Evolutionary conservation across 768 basidiomycete genomes (phyloP).

Genomic region (Cubamyces lactineus): DNA sequence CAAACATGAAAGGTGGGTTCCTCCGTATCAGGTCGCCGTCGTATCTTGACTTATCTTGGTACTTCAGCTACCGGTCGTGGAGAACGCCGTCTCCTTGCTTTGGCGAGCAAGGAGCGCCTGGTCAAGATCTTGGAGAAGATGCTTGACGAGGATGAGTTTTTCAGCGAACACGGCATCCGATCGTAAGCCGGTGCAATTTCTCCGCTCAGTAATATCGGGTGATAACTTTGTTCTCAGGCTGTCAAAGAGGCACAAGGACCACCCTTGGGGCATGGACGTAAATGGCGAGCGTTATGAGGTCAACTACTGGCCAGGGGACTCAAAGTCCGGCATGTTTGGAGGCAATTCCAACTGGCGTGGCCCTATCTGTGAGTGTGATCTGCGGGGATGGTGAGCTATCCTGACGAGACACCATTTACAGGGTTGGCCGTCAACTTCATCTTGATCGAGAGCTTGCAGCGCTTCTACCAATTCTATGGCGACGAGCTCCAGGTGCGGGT

Average conservation of each 20-base stretch:
- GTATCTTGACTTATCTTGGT: background rate
- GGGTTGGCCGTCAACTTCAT: conserved; percentile 98
- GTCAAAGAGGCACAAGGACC: conserved; percentile 87
- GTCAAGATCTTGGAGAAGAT: conserved; percentile 91
- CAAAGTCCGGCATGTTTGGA: conserved; percentile 96
- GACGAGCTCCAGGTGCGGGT: conserved; percentile 69
- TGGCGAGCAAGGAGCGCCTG: conserved; percentile 91
- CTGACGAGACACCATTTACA: conserved; percentile 31
- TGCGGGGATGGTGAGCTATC: background rate
- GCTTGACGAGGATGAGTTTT: conserved; percentile 96
- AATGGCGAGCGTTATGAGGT: conserved; percentile 92
- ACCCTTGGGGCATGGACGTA: conserved; percentile 95
- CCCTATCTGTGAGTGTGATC: conserved; percentile 66
- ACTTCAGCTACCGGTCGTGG: conserved; percentile 64
- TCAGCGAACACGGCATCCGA: conserved; percentile 93
- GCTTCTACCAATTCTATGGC: conserved; percentile 98
- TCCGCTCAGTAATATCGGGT: background rate
- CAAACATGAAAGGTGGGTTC: conserved; percentile 83
- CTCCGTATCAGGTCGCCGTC: background rate
- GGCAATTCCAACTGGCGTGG: conserved; percentile 99
- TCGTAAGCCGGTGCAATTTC: conserved; percentile 60
- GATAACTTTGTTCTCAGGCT: conserved; percentile 50
- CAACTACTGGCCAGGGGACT: conserved; percentile 98
- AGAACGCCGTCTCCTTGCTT: conserved; percentile 83
- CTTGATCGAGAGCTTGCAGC: conserved; percentile 92